These are phyloP conservation scores for Cyberlindnera meyerae DNA, from an alignment of 805 yeast species.

Conservation along the genomic window DNA sequence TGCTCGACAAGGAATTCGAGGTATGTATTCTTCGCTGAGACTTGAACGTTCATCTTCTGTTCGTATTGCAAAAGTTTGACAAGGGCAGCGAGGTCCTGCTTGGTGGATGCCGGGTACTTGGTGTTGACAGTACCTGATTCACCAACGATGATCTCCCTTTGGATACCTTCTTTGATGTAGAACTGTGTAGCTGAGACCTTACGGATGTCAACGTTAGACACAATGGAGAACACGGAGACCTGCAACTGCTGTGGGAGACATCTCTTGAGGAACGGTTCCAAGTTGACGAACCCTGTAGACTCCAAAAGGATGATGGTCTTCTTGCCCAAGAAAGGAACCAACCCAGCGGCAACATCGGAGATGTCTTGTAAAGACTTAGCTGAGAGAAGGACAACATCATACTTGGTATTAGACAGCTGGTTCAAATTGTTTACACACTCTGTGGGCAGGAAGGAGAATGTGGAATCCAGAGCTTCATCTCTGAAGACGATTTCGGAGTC, in stretches of 20 bases:
- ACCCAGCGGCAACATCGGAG: slow-evolving; percentile 35
- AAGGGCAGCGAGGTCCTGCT: slow-evolving; percentile 33
- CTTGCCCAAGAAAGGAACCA: slow-evolving; percentile 34
- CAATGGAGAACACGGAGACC: slow-evolving; percentile 21
- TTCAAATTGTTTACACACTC: slow-evolving; percentile 1
- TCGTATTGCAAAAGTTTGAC: slow-evolving; percentile 31
- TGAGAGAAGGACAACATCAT: slow-evolving; percentile 44
- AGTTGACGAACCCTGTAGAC: slow-evolving; percentile 64
- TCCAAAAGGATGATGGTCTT: slow-evolving; percentile 58
- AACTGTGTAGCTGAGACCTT: slow-evolving; percentile 21
- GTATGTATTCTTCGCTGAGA: slow-evolving; percentile 32
- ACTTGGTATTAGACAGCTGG: slow-evolving; percentile 14
- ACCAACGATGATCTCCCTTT: slow-evolving; percentile 26
- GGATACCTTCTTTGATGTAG: slow-evolving; percentile 4
- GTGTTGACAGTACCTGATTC: slow-evolving; percentile 37
- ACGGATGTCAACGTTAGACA: slow-evolving; percentile 21
- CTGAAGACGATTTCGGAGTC: slow-evolving; percentile 2
- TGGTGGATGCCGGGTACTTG: slow-evolving; percentile 31
- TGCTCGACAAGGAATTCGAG: slow-evolving; percentile 65
- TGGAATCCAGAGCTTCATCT: slow-evolving; percentile 3
- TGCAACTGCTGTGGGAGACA: slow-evolving; percentile 38
- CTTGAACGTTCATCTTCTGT: slow-evolving; percentile 20
- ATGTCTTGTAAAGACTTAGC: slow-evolving; percentile 49
- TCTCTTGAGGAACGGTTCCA: slow-evolving; percentile 68
- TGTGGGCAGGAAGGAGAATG: slow-evolving; percentile 3